Percentiles rank a stretch among this genome's conserved stretches.
These are phyloP conservation scores for Ophiocordyceps australis DNA, from an alignment of 2,329 filamentous ascomycete species.

Conservation along the genomic window DNA sequence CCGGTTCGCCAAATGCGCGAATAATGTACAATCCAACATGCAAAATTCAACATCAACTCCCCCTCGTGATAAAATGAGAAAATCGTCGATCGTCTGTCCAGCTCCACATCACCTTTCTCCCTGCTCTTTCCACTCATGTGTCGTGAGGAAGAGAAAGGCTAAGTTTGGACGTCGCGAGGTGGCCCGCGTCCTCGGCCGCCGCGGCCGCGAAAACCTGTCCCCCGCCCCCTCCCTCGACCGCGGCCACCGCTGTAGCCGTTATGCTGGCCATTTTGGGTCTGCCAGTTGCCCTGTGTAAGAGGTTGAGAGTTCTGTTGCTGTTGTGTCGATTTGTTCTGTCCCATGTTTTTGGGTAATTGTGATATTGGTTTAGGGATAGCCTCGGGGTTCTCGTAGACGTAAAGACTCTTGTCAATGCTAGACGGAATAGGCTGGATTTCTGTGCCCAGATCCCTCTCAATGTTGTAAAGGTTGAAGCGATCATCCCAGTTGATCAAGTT, in stretches of 20 bases:
- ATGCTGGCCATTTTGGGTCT: constrained; percentile 18
- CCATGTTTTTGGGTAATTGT: constrained; percentile 21
- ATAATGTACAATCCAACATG: constrained; percentile 24
- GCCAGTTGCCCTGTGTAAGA: constrained; percentile 20
- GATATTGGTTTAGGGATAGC: constrained; percentile 72
- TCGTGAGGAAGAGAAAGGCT: constrained; percentile 8
- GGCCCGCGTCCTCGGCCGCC: constrained; percentile 18
- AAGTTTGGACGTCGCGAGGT: constrained; percentile 16
- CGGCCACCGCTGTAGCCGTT: constrained; percentile 13
- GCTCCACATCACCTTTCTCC: constrained; percentile 3
- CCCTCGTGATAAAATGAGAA: constrained; percentile 4
- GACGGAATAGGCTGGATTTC: constrained; percentile 94
- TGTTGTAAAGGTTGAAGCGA: constrained; percentile 96
- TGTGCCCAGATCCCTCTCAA: constrained; percentile 90
- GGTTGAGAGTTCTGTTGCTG: constrained; percentile 6
- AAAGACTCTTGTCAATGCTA: constrained; percentile 91
- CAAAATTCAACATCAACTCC: constrained; percentile 9
- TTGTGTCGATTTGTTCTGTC: too few species aligned
- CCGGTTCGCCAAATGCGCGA: constrained; percentile 19
- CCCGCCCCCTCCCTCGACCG: constrained; percentile 18
- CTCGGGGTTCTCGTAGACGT: constrained; percentile 94
- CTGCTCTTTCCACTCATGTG: constrained; percentile 7
- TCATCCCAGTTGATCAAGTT: constrained; percentile 99
- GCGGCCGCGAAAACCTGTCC: constrained; percentile 19
- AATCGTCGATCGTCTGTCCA: not conserved